Percentiles rank a stretch among this genome's conserved stretches.
phyloP scores from a whole-genome alignment of 2,329 filamentous ascomycete species.

The Fusarium euwallaceae region DNA sequence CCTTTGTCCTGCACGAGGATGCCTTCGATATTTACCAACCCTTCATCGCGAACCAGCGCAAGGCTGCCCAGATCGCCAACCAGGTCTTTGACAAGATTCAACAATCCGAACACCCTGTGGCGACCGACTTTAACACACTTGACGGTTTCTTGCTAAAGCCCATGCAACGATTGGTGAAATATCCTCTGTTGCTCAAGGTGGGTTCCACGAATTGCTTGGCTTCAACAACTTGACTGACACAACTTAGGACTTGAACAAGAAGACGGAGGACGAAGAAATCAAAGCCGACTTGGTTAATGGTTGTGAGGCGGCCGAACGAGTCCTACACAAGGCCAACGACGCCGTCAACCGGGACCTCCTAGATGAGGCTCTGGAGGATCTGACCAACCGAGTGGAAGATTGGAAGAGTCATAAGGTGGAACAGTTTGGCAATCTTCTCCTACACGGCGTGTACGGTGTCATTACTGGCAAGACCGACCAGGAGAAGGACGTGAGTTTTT shows the following conservation, averaged over 20 bases:
- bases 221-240: slow-evolving; percentile 42
- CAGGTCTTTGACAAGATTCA: slow-evolving; percentile 89
- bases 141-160: slow-evolving; percentile 96
- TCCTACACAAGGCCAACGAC: slow-evolving; percentile 88
- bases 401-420: slow-evolving; percentile 96
- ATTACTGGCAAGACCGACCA: slow-evolving; percentile 90
- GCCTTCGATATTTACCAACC: slow-evolving; percentile 94
- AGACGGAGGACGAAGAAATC: slow-evolving; percentile 79
- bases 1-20: slow-evolving; percentile 87
- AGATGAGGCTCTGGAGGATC: slow-evolving; percentile 84
- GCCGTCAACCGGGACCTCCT: slow-evolving; percentile 91
- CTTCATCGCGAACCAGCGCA: slow-evolving; percentile 96
- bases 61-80: slow-evolving; percentile 87
- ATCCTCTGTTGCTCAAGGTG: slow-evolving; percentile 89
- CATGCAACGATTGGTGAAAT: slow-evolving; percentile 95
- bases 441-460: slow-evolving; percentile 92
- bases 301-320: slow-evolving; percentile 84
- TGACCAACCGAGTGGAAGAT: slow-evolving; percentile 88
- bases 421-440: slow-evolving; percentile 88
- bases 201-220: slow-evolving; percentile 38
- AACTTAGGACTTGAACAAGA: slow-evolving; percentile 85
- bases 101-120: slow-evolving; percentile 80
- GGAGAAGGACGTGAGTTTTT: slow-evolving; percentile 82
- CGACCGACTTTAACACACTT: slow-evolving; percentile 87
- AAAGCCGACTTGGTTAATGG: slow-evolving; percentile 81